Evolutionary conservation across 2,329 filamentous ascomycete genomes (phyloP).

Genomic region (Ascochyta rabiei): DNA sequence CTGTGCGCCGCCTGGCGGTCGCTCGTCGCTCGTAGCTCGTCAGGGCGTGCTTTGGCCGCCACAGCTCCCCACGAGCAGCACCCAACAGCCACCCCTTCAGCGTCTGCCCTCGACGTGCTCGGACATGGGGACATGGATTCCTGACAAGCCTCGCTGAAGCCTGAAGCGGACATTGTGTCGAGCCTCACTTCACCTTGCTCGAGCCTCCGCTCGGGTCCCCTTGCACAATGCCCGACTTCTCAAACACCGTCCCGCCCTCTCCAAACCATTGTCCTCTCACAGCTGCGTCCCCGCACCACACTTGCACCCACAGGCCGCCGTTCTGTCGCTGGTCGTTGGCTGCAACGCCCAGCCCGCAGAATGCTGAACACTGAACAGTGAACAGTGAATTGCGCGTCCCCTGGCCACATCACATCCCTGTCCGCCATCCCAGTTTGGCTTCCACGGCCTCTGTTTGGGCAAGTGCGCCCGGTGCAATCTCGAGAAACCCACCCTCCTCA

Average conservation of each 20-base stretch:
- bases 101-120: constrained; percentile 2
- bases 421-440: constrained; percentile 3
- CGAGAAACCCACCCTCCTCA: constrained; percentile 13
- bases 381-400: constrained; percentile 15
- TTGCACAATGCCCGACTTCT: constrained; percentile 8
- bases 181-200: constrained; percentile 10
- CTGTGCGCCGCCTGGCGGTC: constrained; percentile 9
- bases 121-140: background rate
- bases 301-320: constrained; percentile 4
- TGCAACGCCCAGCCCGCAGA: constrained; percentile 7
- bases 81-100: background rate
- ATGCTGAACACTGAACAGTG: constrained; percentile 14
- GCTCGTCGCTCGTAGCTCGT: no score
- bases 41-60: constrained; percentile 3
- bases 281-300: constrained; percentile 2
- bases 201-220: constrained; percentile 2
- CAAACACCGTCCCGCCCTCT: constrained; percentile 10
- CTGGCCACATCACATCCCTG: constrained; percentile 9
- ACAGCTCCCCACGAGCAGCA: background rate
- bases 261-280: constrained; percentile 2
- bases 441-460: constrained; percentile 1
- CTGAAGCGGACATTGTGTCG: constrained; percentile 7
- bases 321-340: constrained; percentile 7
- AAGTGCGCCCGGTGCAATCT: constrained; percentile 17
- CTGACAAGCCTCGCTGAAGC: constrained; percentile 4